Conservation (phyloP, 1,284 basidiomycete genomes). For the Earliella scabrosa region DNA sequence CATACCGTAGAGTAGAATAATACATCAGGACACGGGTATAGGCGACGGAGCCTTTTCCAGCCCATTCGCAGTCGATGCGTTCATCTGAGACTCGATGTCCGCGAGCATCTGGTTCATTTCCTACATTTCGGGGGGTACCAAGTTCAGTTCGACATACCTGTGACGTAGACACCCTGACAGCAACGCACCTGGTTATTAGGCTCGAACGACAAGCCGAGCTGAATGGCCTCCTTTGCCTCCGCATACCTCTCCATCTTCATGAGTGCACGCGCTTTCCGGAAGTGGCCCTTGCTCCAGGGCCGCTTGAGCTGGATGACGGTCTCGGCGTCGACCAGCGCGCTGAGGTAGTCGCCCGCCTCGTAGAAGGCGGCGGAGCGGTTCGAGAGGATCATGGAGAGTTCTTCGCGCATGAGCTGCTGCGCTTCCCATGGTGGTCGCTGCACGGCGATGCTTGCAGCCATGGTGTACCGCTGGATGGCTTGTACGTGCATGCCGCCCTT, state of each 20-base stretch:
- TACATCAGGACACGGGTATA: slow-evolving; percentile 29
- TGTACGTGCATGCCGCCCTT: slow-evolving; percentile 74
- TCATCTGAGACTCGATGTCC: slow-evolving; percentile 25
- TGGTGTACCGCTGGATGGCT: slow-evolving; percentile 85
- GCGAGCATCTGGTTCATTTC: slow-evolving; percentile 32
- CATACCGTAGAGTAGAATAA: slow-evolving; percentile 19
- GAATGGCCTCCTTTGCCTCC: slow-evolving; percentile 85
- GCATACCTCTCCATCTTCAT: slow-evolving; percentile 71
- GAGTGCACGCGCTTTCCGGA: slow-evolving; percentile 89
- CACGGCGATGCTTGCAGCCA: slow-evolving; percentile 82
- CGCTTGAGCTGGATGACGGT: slow-evolving; percentile 85
- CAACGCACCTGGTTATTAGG: slow-evolving; percentile 75
- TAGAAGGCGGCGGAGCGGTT: slow-evolving; percentile 91
- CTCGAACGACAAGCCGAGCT: slow-evolving; percentile 89
- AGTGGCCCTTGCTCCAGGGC: slow-evolving; percentile 96
- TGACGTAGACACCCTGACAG: neutral
- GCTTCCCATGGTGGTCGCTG: slow-evolving; percentile 92
- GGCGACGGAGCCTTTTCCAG: slow-evolving; percentile 17
- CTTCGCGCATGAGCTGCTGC: slow-evolving; percentile 83
- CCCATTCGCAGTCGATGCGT: slow-evolving; percentile 6
- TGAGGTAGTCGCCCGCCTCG: slow-evolving; percentile 77
- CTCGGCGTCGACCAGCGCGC: slow-evolving; percentile 91
- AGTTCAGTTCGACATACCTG: neutral
- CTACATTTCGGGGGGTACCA: slow-evolving; percentile 8
- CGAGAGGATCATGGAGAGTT: slow-evolving; percentile 86